These are phyloP conservation scores for Sporisorium reilianum DNA, from an alignment of 1,284 basidiomycete genomes.

Conservation along the genomic window DNA sequence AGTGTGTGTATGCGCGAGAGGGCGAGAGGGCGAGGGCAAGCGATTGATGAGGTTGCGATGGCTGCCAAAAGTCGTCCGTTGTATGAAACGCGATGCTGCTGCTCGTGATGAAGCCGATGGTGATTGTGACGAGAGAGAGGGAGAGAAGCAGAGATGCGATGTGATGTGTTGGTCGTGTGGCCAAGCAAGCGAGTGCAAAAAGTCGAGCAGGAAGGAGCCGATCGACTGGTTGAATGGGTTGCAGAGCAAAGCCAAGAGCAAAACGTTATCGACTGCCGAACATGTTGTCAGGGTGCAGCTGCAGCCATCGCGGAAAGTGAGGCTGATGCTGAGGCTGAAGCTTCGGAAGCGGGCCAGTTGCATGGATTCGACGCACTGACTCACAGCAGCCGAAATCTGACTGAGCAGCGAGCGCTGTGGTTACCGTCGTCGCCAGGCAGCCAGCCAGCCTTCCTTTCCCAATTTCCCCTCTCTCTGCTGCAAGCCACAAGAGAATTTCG, in stretches of 20 bases:
- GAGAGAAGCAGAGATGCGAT: background rate
- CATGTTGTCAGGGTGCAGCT: conserved; percentile 9
- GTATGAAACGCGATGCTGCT: background rate
- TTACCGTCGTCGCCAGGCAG: no score
- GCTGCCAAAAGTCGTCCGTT: background rate
- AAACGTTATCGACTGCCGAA: conserved; percentile 2
- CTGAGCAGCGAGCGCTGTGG: no score
- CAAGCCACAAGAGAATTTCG: background rate
- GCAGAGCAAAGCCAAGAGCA: background rate
- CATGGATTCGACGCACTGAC: background rate
- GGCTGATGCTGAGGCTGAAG: background rate
- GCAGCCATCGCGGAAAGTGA: background rate
- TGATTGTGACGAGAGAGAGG: background rate
- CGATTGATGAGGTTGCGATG: background rate
- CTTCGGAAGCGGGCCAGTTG: conserved; percentile 2
- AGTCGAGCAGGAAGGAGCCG: background rate
- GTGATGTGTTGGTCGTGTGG: conserved; percentile 2
- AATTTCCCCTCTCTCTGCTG: background rate
- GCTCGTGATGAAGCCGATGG: background rate
- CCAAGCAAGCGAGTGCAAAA: background rate
- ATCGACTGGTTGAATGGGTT: background rate
- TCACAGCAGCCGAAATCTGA: background rate
- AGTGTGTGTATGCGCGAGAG: conserved; percentile 3
- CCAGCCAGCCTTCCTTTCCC: no score
- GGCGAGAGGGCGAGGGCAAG: background rate